phyloP scores from a whole-genome alignment of 1,139 yeast genomes.

The Hyphopichia khmerensis region DNA sequence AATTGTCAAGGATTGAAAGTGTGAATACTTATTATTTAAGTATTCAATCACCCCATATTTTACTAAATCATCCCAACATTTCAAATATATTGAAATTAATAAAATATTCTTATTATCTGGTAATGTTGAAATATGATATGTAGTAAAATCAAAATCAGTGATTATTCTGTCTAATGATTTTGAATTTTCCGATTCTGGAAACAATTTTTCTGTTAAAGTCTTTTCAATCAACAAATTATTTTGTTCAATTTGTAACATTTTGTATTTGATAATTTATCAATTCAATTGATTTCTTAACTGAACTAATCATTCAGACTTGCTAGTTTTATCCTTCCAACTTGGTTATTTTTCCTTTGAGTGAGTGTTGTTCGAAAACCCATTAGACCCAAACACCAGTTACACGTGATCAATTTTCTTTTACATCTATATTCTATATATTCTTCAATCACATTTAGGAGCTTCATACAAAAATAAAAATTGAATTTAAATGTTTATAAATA shows the following conservation, averaged over 20 bases:
- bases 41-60: constrained; percentile 62
- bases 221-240: constrained; percentile 43
- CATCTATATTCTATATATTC: no score
- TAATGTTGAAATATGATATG: constrained; percentile 86
- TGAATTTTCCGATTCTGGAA: constrained; percentile 26
- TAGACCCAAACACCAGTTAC: no score
- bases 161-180: constrained; percentile 83
- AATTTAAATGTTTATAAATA: no score
- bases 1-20: constrained; percentile 27
- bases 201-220: constrained; percentile 39
- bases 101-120: constrained; percentile 60
- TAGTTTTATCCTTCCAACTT: neutral
- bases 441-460: no score
- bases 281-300: neutral
- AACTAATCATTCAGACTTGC: no score
- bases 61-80: constrained; percentile 72
- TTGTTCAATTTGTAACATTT: constrained; percentile 46
- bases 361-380: no score
- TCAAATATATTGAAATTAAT: constrained; percentile 67
- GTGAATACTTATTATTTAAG: constrained; percentile 38
- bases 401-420: no score
- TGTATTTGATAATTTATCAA: neutral
- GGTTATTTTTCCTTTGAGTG: no score
- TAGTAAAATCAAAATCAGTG: constrained; percentile 94
- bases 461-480: no score